Evolutionary conservation across 768 basidiomycete species (phyloP).

Genomic region (Suillus subalutaceus): DNA sequence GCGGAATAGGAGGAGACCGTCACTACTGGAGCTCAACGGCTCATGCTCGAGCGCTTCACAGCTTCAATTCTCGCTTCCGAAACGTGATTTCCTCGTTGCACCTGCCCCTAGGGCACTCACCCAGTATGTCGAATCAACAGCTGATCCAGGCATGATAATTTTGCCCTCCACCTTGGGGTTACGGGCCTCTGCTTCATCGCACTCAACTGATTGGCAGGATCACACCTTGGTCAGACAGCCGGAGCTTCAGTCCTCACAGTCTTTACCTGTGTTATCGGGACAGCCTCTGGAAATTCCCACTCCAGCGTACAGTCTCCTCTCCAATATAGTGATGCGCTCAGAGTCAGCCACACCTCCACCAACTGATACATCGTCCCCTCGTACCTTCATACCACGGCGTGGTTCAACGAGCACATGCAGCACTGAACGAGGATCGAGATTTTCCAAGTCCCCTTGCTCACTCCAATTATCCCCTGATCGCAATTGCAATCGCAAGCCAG

Average conservation of each 20-base stretch:
- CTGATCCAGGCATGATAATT: slow-evolving; percentile 53
- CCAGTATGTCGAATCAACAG: slow-evolving; percentile 64
- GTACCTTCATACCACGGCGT: slow-evolving; percentile 38
- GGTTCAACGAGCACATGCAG: slow-evolving; percentile 36
- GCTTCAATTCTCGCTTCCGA: slow-evolving; percentile 53
- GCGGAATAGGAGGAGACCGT: slow-evolving; percentile 47
- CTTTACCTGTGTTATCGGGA: slow-evolving; percentile 35
- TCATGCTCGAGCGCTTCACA: slow-evolving; percentile 37
- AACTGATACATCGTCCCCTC: slow-evolving; percentile 15
- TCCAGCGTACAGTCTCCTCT: slow-evolving; percentile 64
- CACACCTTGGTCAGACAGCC: slow-evolving; percentile 6
- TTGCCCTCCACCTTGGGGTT: slow-evolving; percentile 76
- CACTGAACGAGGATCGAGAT: slow-evolving; percentile 25
- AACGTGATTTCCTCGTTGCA: slow-evolving; percentile 58
- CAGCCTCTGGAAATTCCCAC: slow-evolving; percentile 46
- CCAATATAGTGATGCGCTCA: slow-evolving; percentile 51
- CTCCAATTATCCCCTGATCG: slow-evolving; percentile 18
- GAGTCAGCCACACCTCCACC: slow-evolving; percentile 29
- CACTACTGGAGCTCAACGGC: slow-evolving; percentile 41
- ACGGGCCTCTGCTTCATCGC: slow-evolving; percentile 40
- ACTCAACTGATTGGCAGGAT: slow-evolving; percentile 20
- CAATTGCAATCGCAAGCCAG: slow-evolving; percentile 16
- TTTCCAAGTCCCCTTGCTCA: slow-evolving; percentile 20
- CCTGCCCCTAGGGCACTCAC: slow-evolving; percentile 78
- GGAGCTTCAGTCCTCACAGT: slow-evolving; percentile 4